These are phyloP conservation scores for Rhodosporidiobolus sp. DNA, from an alignment of 768 basidiomycete species.

Conservation along the genomic window DNA sequence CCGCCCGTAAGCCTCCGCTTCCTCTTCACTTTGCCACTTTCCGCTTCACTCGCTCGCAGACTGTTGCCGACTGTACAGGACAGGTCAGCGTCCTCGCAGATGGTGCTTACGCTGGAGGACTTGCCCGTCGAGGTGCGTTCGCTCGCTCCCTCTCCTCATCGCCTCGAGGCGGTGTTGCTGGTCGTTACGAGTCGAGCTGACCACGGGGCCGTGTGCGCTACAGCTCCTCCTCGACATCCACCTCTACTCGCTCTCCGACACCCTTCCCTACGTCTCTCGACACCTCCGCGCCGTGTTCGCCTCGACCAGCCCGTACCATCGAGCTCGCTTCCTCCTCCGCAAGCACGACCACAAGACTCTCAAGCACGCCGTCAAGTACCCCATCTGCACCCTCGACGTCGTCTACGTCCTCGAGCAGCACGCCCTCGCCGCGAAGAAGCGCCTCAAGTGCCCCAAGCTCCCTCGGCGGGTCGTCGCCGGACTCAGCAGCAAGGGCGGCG, in stretches of 20 bases:
- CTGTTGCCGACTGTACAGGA: no score
- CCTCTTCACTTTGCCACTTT: not conserved
- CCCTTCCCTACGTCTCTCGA: conserved; percentile 62
- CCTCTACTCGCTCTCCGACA: conserved; percentile 62
- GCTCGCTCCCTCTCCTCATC: not conserved
- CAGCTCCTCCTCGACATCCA: conserved; percentile 80
- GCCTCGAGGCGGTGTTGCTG: not conserved
- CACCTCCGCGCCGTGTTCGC: conserved; percentile 59
- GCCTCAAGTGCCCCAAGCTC: conserved; percentile 50
- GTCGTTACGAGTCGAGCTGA: not conserved
- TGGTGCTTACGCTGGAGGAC: not conserved
- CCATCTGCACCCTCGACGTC: conserved; percentile 45
- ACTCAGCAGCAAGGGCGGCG: conserved; percentile 45
- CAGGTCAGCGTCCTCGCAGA: no score
- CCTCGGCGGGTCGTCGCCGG: conserved; percentile 67
- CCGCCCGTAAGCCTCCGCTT: no score
- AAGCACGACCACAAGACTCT: conserved; percentile 44
- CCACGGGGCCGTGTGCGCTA: not conserved
- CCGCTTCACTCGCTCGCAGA: not conserved
- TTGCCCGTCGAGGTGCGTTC: conserved; percentile 16
- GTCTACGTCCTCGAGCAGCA: conserved; percentile 55
- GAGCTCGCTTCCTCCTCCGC: conserved; percentile 64
- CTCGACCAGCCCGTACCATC: conserved; percentile 59
- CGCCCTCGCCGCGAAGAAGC: not conserved
- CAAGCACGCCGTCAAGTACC: conserved; percentile 46